Percentiles rank a stretch among this genome's conserved stretches.
Evolutionary conservation across 2,329 filamentous ascomycete genomes (phyloP).

Genomic region (Pseudopyricularia cyperi): DNA sequence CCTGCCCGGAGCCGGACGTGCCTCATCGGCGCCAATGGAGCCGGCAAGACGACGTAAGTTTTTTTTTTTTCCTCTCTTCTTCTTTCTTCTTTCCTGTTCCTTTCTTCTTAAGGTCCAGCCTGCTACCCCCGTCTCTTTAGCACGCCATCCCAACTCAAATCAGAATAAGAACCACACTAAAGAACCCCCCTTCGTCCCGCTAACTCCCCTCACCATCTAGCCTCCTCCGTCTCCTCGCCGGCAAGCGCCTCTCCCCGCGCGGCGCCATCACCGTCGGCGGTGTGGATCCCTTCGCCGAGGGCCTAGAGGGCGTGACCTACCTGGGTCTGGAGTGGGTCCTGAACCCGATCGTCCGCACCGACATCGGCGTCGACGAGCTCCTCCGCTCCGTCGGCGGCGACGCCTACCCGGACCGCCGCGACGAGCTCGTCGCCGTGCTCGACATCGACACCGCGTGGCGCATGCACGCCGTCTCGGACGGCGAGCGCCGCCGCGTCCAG

Average conservation of each 20-base stretch:
- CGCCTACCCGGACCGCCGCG: constrained; percentile 65
- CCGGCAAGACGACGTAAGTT: constrained; percentile 2
- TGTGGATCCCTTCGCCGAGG: constrained; percentile 82
- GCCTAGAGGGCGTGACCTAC: constrained; percentile 89
- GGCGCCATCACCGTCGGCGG: constrained; percentile 65
- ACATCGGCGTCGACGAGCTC: constrained; percentile 83
- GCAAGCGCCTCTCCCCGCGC: constrained; percentile 79
- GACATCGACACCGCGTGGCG: constrained; percentile 89
- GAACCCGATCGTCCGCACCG: constrained; percentile 88
- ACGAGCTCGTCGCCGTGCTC: constrained; percentile 76
- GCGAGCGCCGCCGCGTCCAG: constrained; percentile 83
- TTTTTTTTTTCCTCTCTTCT: no score
- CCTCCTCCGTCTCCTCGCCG: constrained; percentile 78
- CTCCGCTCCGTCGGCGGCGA: constrained; percentile 78
- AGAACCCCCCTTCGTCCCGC: neutral
- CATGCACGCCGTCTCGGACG: constrained; percentile 91
- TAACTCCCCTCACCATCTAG: neutral
- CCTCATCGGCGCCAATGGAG: constrained; percentile 80
- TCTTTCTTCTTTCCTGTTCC: no score
- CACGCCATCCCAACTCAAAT: no score
- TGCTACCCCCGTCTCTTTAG: no score
- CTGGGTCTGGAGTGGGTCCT: constrained; percentile 96
- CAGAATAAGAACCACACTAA: neutral
- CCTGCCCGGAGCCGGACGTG: constrained; percentile 78
- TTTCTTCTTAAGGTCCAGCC: no score